A percentile compares a stretch with the other conserved stretches of the same genome.
Conservation (phyloP, 345 rosid genomes). For the Barbarea vulgaris region DNA sequence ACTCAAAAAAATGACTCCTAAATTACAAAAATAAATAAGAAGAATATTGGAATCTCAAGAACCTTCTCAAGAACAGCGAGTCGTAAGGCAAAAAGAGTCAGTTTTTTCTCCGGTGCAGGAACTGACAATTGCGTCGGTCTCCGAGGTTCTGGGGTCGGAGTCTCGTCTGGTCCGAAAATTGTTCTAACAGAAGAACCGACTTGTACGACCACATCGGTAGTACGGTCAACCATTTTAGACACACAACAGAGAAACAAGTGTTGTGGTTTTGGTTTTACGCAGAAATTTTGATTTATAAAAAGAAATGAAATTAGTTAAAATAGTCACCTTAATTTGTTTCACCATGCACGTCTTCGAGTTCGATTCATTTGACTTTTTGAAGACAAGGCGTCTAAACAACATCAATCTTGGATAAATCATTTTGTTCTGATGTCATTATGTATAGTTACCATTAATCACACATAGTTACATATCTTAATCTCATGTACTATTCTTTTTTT, state of each 20-base stretch:
- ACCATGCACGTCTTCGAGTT: conserved; percentile 40
- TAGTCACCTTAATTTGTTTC: neutral
- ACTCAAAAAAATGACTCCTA: neutral
- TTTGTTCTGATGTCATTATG: neutral
- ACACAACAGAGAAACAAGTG: conserved; percentile 31
- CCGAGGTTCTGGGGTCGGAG: conserved; percentile 32
- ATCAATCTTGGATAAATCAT: neutral
- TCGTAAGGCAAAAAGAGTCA: conserved; percentile 84
- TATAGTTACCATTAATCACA: neutral
- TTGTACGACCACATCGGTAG: conserved; percentile 46
- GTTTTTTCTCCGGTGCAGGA: conserved; percentile 79
- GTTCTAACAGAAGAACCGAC: conserved; percentile 47
- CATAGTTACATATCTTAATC: neutral
- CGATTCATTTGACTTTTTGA: conserved; percentile 27
- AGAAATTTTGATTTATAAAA: conserved; percentile 1
- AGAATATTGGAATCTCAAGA: neutral
- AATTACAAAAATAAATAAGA: neutral
- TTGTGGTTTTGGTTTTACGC: conserved; percentile 14
- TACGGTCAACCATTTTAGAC: conserved; percentile 39
- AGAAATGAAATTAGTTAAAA: neutral
- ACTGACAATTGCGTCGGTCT: conserved; percentile 24
- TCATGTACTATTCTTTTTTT: neutral
- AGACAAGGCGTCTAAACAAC: conserved; percentile 19
- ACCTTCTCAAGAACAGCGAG: conserved; percentile 84
- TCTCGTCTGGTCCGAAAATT: conserved; percentile 52